Base-by-base conservation (phyloP, 108 stramenopile genomes). In the Stephanodiscus triporus region DNA sequence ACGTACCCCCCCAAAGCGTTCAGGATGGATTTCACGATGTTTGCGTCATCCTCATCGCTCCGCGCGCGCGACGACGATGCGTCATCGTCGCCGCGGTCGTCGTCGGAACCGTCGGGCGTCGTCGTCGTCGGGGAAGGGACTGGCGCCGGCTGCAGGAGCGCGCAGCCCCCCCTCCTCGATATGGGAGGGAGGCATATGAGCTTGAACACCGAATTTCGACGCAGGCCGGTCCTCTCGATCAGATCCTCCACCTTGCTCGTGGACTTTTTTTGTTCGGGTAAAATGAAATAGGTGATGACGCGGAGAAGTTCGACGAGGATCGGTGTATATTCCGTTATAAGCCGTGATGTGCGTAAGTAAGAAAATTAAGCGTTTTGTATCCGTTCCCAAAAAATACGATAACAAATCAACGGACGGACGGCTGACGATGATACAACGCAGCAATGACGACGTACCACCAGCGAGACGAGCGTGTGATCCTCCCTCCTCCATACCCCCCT, bases 111-210 rank as follows among this genome's bases (percentile, higher is more conserved):
- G 54, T 40, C 50, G 61, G 8, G 78, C 59, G 40, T 58, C 56
- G 40, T 47, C 59, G 23, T 68, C 53, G 22, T 32, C 9, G 45
- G 53, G 16, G 29, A 47, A 11, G 32, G 70, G 47, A n/a, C 17
- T 19, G 73, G 73, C 45, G 73, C 60, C 22, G 75, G 81, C 78
- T 61, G 63, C 0, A 77, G 69, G 22, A 83, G 45, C 11, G 75
- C 73, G 34, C 77, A 75, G 23, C 90, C 89, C 49, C 89, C 72
- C 54, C 84, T 79, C 11, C 67, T 65, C 38, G 90, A 81, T 55
- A 91, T 80, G 19, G 85, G 70, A 24, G 92, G 91, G 0, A 92
- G 77, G 69, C 93, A 94, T 64, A 95, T 95, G 88, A 95, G 86
- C 75, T 95, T 95, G 76, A 66, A 86, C 0, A 95, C 91, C 14